Conservation (phyloP, 2,329 filamentous ascomycete species). For the Trichoderma hamatum region DNA sequence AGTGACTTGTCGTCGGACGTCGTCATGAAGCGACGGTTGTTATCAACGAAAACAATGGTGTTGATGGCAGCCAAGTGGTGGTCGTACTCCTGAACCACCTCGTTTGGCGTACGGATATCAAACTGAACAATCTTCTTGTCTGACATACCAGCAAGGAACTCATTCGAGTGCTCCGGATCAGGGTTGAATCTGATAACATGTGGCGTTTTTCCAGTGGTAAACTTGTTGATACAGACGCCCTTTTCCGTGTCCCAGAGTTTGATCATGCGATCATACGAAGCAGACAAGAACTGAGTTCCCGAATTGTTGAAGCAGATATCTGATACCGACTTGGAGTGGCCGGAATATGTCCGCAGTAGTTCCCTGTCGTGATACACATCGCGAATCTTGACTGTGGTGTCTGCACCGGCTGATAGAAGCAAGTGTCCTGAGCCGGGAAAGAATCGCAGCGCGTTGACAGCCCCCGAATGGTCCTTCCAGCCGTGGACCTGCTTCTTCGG, state of each 20-base stretch:
- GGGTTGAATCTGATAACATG: conserved; percentile 96
- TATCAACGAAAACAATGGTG: conserved; percentile 94
- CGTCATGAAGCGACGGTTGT: conserved; percentile 93
- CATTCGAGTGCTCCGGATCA: conserved; percentile 71
- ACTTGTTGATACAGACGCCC: conserved; percentile 82
- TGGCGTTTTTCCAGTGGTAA: conserved; percentile 91
- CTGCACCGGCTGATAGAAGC: conserved; percentile 84
- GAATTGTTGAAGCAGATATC: conserved; percentile 84
- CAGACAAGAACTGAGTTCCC: conserved; percentile 85
- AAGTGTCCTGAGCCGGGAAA: conserved; percentile 88
- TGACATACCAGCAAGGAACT: conserved; percentile 95
- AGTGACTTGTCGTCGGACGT: conserved; percentile 97
- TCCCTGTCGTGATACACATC: conserved; percentile 90
- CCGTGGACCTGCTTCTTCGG: conserved; percentile 92
- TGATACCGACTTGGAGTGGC: conserved; percentile 86
- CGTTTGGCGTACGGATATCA: conserved; percentile 75
- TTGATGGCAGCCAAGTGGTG: conserved; percentile 98
- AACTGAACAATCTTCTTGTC: conserved; percentile 99
- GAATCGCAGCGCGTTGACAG: conserved; percentile 87
- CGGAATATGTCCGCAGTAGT: conserved; percentile 85
- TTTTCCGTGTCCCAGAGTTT: conserved; percentile 99
- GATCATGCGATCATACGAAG: conserved; percentile 92
- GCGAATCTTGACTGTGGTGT: conserved; percentile 90
- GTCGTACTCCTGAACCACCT: conserved; percentile 95
- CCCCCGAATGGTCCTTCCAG: conserved; percentile 82